These are phyloP conservation scores for Barbarea vulgaris DNA, from an alignment of 345 rosid genomes.

Conservation along the genomic window DNA sequence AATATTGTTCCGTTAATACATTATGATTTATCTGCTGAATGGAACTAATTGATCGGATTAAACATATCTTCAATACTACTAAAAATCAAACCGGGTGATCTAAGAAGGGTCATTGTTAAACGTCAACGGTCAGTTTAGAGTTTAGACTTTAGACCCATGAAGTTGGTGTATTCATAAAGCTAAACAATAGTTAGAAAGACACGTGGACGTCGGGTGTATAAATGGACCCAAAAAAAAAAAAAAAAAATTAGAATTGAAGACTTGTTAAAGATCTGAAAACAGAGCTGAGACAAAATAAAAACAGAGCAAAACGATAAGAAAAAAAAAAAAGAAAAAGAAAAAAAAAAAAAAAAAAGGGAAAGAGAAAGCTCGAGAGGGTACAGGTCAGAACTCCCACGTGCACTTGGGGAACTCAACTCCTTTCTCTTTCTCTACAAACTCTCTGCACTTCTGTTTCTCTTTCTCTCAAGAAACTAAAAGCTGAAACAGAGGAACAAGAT, in stretches of 20 bases:
- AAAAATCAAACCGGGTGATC: not conserved
- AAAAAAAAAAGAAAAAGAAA: too few species aligned
- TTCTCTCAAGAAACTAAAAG: slow-evolving; percentile 39
- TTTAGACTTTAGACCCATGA: not conserved
- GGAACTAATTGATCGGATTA: not conserved
- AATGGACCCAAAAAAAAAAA: not conserved
- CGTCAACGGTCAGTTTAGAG: slow-evolving; percentile 24
- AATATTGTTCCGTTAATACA: not conserved
- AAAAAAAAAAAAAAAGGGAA: not conserved
- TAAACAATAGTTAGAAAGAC: slow-evolving; percentile 2
- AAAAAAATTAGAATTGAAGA: not conserved
- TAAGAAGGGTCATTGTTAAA: not conserved
- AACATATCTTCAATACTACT: not conserved
- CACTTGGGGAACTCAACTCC: slow-evolving; percentile 48
- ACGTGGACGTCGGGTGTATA: slow-evolving; percentile 7
- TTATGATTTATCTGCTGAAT: not conserved
- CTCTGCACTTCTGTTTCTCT: slow-evolving; percentile 33
- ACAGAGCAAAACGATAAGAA: not conserved
- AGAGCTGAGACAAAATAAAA: not conserved
- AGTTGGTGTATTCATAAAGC: slow-evolving; percentile 10
- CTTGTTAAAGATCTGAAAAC: not conserved
- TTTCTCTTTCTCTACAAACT: slow-evolving; percentile 31
- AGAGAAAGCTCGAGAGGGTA: slow-evolving; percentile 44
- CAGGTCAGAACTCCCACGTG: slow-evolving; percentile 55
- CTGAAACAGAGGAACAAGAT: slow-evolving; percentile 27